Base-by-base conservation (phyloP, 495 filamentous ascomycete species). In the Penicillium lividum region DNA sequence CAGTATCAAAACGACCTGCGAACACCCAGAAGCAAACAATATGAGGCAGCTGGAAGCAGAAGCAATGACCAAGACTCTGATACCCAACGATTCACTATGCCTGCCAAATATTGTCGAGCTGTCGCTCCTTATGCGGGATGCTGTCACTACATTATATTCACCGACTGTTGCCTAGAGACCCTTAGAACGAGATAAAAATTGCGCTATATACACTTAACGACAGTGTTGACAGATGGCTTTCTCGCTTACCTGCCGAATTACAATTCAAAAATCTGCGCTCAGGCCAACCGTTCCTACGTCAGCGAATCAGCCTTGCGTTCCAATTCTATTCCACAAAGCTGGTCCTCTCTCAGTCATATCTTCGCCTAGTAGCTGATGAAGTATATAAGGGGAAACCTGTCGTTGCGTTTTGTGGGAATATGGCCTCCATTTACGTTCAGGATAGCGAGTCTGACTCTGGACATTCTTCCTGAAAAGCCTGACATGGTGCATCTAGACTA, bases 311-410 rank as follows among this genome's bases (percentile, higher is more conserved):
- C 10, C 68, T 84, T 7, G 79, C 76, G 2, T 76, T 87, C 54
- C 73, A 76, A 31, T 86, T 82, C 60, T 79, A 83, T 58, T 80
- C 80, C 59, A 75, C 78, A 10, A 74, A 74, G 33, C 80, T 86
- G 33, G 73, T 86, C 22, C 76, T 84, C 44, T 74, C 77, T 42
- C 81, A 85, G 13, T 85, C 86, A 18, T 86, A 78, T 63, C 72
- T 88, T 10, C 73, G 77, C 9, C 61, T 78, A 15, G 78, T n/a
- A 40, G 36, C 54, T 33, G 56, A 50, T 29, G 11, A 30, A 22
- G 10, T 13, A 45, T 34, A 40, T 9, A 25, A 34, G 15, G 44
- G 38, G 29, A 13, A 34, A 0, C 45, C 59, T 15, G 22, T 29
- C 2, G 79, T 59, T n/a, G 33, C 71, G 16, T 79, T 82, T 54